These are phyloP conservation scores for Mytilinidion resinicola DNA, from an alignment of 495 filamentous ascomycete species.

Conservation along the genomic window DNA sequence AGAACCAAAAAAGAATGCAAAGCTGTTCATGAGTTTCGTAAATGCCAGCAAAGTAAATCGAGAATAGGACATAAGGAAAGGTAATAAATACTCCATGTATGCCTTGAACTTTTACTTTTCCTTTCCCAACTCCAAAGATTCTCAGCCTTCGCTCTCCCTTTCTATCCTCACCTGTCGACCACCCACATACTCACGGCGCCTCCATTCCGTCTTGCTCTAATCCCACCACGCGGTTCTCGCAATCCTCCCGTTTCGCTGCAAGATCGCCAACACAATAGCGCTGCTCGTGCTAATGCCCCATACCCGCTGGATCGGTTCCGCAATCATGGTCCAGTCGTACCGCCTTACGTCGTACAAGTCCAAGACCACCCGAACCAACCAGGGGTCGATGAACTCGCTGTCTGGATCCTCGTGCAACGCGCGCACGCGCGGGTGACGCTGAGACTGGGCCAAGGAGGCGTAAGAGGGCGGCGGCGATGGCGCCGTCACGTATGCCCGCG, in stretches of 20 bases:
- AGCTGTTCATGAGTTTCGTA: too few relatives aligned
- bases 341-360: constrained; percentile 23
- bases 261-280: constrained; percentile 21
- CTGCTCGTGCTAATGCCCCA: constrained; percentile 17
- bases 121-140: too few relatives aligned
- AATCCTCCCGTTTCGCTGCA: constrained; percentile 19
- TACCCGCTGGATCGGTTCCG: constrained; percentile 16
- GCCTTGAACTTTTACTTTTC: too few relatives aligned
- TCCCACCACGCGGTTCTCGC: constrained; percentile 19
- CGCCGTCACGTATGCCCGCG: not conserved
- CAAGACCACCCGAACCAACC: constrained; percentile 23
- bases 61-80: too few relatives aligned
- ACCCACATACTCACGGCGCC: too few relatives aligned
- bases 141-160: too few relatives aligned
- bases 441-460: not conserved
- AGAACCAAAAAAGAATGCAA: too few relatives aligned
- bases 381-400: constrained; percentile 9
- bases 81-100: too few relatives aligned
- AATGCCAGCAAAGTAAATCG: too few relatives aligned
- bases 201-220: not conserved
- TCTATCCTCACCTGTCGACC: too few relatives aligned
- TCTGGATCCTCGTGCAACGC: not conserved
- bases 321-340: constrained; percentile 24
- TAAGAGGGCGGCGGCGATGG: not conserved
- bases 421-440: not conserved